These are phyloP conservation scores for Aspergillus haitiensis DNA, from an alignment of 495 filamentous ascomycete genomes.

Conservation along the genomic window DNA sequence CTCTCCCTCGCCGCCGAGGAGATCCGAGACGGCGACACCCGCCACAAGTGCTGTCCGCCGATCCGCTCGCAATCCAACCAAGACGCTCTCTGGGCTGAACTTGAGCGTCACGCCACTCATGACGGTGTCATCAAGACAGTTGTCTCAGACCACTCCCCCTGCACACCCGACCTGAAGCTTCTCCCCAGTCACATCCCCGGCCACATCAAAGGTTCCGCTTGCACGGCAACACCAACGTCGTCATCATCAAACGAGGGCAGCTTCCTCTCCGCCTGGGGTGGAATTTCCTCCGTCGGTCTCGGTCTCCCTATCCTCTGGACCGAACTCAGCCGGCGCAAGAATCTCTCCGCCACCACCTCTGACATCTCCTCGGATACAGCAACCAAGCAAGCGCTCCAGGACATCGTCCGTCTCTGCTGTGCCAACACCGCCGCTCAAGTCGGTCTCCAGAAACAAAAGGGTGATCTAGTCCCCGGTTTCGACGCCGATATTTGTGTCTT, in stretches of 20 bases:
- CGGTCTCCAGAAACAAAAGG: constrained; percentile 79
- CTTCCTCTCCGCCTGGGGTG: constrained; percentile 96
- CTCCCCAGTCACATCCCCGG: constrained; percentile 65
- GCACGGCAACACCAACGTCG: constrained; percentile 14
- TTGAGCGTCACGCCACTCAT: constrained; percentile 53
- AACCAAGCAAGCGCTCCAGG: constrained; percentile 55
- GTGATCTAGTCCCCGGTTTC: constrained; percentile 76
- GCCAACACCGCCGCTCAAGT: constrained; percentile 89
- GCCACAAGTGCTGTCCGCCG: constrained; percentile 97
- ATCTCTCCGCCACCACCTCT: constrained; percentile 41
- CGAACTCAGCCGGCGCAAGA: constrained; percentile 60
- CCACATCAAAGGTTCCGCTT: constrained; percentile 30
- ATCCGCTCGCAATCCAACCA: constrained; percentile 85
- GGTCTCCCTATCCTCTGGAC: constrained; percentile 92
- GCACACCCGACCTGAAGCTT: constrained; percentile 90
- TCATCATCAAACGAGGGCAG: constrained; percentile 58
- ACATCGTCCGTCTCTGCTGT: constrained; percentile 82
- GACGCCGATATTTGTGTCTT: constrained; percentile 94
- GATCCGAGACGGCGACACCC: constrained; percentile 84
- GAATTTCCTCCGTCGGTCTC: constrained; percentile 89
- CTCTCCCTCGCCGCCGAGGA: constrained; percentile 85
- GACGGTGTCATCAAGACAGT: constrained; percentile 87
- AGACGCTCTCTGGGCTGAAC: constrained; percentile 83
- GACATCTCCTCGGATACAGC: constrained; percentile 27
- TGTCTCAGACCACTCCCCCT: constrained; percentile 96